phyloP scores from a whole-genome alignment of 805 yeast species.

The Yamadazyma tumulicola region DNA sequence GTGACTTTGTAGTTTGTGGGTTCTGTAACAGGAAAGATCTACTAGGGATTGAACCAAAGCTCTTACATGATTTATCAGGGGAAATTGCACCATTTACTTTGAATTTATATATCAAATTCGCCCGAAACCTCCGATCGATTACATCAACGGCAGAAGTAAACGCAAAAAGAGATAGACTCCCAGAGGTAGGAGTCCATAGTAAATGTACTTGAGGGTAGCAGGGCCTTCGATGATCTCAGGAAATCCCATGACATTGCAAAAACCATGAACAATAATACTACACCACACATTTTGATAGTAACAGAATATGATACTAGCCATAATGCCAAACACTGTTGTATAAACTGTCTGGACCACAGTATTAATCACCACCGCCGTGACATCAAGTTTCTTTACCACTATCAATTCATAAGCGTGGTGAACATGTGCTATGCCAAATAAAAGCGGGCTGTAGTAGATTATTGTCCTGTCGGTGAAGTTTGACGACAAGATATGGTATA shows the following conservation, averaged over 20 bases:
- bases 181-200: conserved; percentile 10
- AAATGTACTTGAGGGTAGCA: conserved; percentile 6
- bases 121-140: no score
- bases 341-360: conserved; percentile 55
- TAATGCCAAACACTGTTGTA: conserved; percentile 69
- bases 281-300: conserved; percentile 47
- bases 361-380: conserved; percentile 4
- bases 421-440: conserved; percentile 75
- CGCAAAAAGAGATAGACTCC: conserved; percentile 11
- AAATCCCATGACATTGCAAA: conserved; percentile 70
- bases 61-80: no score
- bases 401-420: conserved; percentile 64
- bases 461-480: conserved; percentile 9
- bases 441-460: conserved; percentile 49
- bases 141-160: no score
- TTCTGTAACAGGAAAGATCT: no score
- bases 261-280: conserved; percentile 54
- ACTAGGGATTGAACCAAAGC: no score
- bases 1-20: no score
- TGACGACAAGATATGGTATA: conserved; percentile 21
- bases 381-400: conserved; percentile 1
- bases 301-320: conserved; percentile 52
- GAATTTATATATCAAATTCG: no score
- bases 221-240: conserved; percentile 38
- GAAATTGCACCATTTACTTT: no score